Conservation (phyloP, 129 eudicot genomes). For the Cynara cardunculus region DNA sequence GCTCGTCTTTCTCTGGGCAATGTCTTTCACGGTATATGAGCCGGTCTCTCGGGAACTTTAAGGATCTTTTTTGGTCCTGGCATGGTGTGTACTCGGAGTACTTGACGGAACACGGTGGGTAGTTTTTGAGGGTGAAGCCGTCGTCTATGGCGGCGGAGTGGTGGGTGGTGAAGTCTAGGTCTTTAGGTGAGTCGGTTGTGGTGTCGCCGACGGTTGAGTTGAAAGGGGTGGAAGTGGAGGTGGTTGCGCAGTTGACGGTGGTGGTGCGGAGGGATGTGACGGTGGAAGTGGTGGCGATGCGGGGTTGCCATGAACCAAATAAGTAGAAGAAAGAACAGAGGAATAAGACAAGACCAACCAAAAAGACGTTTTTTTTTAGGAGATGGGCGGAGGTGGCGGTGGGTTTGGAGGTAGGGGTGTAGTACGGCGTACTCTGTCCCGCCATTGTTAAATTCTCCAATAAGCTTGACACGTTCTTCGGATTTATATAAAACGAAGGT, state of each 20-base stretch:
- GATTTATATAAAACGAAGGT: neutral
- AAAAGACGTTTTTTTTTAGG: slow-evolving; percentile 31
- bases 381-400: slow-evolving; percentile 13
- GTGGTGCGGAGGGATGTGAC: slow-evolving; percentile 28
- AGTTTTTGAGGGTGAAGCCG: slow-evolving; percentile 17
- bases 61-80: slow-evolving; percentile 57
- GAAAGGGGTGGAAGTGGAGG: slow-evolving; percentile 19
- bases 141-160: slow-evolving; percentile 42
- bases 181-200: neutral
- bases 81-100: slow-evolving; percentile 90
- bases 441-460: slow-evolving; percentile 38
- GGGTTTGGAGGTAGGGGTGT: slow-evolving; percentile 64
- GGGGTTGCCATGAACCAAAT: slow-evolving; percentile 58
- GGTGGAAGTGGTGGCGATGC: slow-evolving; percentile 23
- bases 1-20: slow-evolving; percentile 65
- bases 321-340: slow-evolving; percentile 67
- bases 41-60: slow-evolving; percentile 50
- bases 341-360: slow-evolving; percentile 31
- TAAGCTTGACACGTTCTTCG: neutral
- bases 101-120: slow-evolving; percentile 56
- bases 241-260: slow-evolving; percentile 21
- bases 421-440: slow-evolving; percentile 53
- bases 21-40: slow-evolving; percentile 82
- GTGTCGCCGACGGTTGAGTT: slow-evolving; percentile 9
- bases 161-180: slow-evolving; percentile 71